Evolutionary conservation across 202 grass and related monocot genomes (phyloP), one percentile per base, ranked within the genome.

Genomic region (Carex sylvatica): DNA sequence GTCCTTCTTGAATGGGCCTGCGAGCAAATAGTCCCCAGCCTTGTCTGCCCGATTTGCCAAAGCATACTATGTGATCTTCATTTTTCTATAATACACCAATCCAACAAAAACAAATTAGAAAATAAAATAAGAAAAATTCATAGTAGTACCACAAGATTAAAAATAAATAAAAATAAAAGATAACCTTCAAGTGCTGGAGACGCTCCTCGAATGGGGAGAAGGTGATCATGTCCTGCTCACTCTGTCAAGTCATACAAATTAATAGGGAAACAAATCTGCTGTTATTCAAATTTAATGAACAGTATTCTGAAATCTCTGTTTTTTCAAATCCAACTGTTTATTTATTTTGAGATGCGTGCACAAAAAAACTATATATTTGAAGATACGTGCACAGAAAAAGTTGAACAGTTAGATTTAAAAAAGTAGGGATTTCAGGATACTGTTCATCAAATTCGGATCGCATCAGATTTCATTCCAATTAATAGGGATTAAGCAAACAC

Each of bases 171-270:
- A 40, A 44, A 36, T 69, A 80, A 88, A 61, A 88, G 46, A 68
- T 82, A 80, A 89, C 95, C 92, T 93, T 92, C 83, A 98, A 88
- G 85, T 91, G 84, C 28, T 55, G n/a, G 84, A 98, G 90, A 5
- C 90, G 87, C 70, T 98, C 92, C 70, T 84, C 91, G 79, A 98
- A 93, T 15, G 90, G 93, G 74, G 75, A 82, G 88, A 98, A 93
- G 3, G 77, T 24, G 65, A 51, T 77, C 20, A 62, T 74, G 8
- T 82, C 80, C 84, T 85, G 88, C 16, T 72, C 83, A 81, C 89
- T 79, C 95, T 97, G 88, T 88, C 84, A 83, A 87, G 47, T 46
- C 19, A 84, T 40, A 82, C 74, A 76, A 42, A 47, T 63, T 73
- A 46, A 76, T 85, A 87, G 85, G 71, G 28, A 14, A n/a, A n/a